Evolutionary conservation across 2,329 filamentous ascomycete species (phyloP), one percentile per base, ranked within the genome.

Genomic region (Colletotrichum kahawae): DNA sequence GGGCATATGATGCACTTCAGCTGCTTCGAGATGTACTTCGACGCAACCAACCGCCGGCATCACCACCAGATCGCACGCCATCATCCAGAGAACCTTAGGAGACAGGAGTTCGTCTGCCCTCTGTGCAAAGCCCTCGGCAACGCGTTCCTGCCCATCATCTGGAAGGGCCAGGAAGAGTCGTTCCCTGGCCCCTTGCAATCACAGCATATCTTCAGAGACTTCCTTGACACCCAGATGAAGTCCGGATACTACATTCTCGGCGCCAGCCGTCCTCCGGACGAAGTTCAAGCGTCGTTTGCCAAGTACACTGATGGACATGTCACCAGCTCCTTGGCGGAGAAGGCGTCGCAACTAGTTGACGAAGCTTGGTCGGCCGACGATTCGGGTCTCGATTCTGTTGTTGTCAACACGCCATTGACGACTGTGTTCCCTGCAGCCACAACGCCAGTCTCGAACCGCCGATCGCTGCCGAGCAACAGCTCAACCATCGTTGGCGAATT

Each of bases 1-100:
- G 97, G 97, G 4, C 97, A 99, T 83, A 97, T 99, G 81, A 99
- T 99, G 97, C 97, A 99, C 83, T 98, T 95, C 82, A 92, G 91
- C 78, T 99, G 97, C 85, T 99, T 99, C 82, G 95, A 98, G 80
- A 91, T 94, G 54, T 99, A 98, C 81, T 94, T 95, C 78, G 92
- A 94, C 60, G 95, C 96, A 5, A 98, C 95, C 1, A 89, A 93
- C 68, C 91, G 96, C 75, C 92, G 97, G 51, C 97, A 99, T 82
- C 91, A 91, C 24, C 95, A 97, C 80, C 97, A 99, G 82, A 98
- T 99, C 83, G 96, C 97, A 9, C 91, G 97, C 16, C 95, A 98
- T 79, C 97, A 98, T 79, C 97, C 97, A 0, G 97, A 99, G 82
- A 90, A 93, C 70, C 89, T 95, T 3, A 88, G 90, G 24, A 88